Base-by-base conservation (phyloP, 83 land plant species). In the Diphasiastrum complanatum region DNA sequence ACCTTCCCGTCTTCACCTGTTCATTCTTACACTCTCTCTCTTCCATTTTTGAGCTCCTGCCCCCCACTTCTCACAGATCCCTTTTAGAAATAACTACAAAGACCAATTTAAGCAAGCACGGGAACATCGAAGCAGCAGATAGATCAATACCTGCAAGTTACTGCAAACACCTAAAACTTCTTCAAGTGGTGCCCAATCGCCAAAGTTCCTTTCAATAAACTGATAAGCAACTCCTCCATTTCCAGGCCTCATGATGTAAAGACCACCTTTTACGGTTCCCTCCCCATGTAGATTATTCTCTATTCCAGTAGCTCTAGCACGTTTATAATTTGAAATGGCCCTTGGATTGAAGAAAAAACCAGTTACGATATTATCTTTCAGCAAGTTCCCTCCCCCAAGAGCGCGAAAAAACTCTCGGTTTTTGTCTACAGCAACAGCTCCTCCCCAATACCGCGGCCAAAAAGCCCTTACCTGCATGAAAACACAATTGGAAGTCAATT, bases 401-500 rank as follows among this genome's bases (percentile, higher is more conserved):
- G 87, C 87, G 55, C 64, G 73, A 72, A 84, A 84, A 40, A 84
- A 78, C 23, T 63, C 84, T 62, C 66, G 65, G 30, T 51, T 37
- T 43, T 38, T 37, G 65, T 84, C 84, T 23, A 61, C 61, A 50
- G 56, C 47, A 32, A 80, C 79, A 46, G 64, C 66, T 2, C 87
- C 87, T 19, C 84, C 87, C 87, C 87, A 84, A 29, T 78, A 84
- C 1, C 84, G 71, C 0, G 87, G 87, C 87, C 87, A 84, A 59
- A 84, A 84, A 31, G 79, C 81, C 47, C 71, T 69, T 2, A 84
- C 82, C 85, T 71, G 53, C 27, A 51, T n/a, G n/a, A n/a, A n/a
- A 32, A 6, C 6, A 48, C n/a, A 16, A 40, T 8, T 40, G 8
- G 8, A 8, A 8, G 43, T 8, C 16, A 16, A 40, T 40, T 8